These are phyloP conservation scores for Closterium sp. DNA, from an alignment of 139 green algal species.

Conservation along the genomic window DNA sequence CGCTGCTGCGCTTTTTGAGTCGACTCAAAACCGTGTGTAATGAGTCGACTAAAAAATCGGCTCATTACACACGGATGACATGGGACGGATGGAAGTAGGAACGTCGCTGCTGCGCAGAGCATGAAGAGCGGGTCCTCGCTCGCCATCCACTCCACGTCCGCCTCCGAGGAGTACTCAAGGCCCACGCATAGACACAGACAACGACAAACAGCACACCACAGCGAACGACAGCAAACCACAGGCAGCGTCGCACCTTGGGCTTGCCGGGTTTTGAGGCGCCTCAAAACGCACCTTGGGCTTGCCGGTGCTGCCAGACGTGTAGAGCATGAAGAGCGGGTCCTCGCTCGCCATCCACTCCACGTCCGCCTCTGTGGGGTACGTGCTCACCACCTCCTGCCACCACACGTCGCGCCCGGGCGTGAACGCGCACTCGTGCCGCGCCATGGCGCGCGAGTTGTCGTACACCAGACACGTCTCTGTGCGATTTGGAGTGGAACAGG, in stretches of 20 bases:
- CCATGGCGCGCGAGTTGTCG: conserved; percentile 28
- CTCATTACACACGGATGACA: too few species aligned
- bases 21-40: too few species aligned
- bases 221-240: background rate
- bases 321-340: conserved; percentile 80
- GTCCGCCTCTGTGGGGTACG: background rate
- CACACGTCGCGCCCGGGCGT: conserved; percentile 47
- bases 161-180: background rate
- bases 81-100: too few species aligned
- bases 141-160: conserved; percentile 73
- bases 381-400: conserved; percentile 41
- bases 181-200: background rate
- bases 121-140: conserved; percentile 76
- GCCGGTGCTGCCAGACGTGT: conserved; percentile 71
- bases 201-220: background rate
- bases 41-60: too few species aligned
- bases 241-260: conserved; percentile 52
- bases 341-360: conserved; percentile 85
- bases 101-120: conserved; percentile 93
- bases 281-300: conserved; percentile 54
- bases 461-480: conserved; percentile 51
- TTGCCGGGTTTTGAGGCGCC: too few species aligned
- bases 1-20: too few species aligned
- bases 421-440: background rate
- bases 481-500: background rate